Conservation (phyloP, 2,329 filamentous ascomycete species). For the Calonectria ilicicola region DNA sequence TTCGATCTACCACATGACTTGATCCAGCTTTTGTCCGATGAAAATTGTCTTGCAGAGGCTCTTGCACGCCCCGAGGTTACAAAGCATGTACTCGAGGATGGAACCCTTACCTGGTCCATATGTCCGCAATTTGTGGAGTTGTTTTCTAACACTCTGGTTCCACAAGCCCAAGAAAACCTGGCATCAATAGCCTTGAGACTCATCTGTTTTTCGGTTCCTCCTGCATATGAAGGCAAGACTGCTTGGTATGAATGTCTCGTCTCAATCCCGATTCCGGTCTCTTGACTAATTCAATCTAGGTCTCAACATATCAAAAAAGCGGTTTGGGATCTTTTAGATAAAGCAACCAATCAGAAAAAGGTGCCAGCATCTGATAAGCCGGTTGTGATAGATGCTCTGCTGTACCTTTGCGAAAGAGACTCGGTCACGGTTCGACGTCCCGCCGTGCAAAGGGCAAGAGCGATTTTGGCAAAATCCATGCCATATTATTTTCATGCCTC, state of each 20-base stretch:
- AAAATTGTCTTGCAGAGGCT: conserved; percentile 21
- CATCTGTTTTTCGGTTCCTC: conserved; percentile 46
- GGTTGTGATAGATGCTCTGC: conserved; percentile 41
- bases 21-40: conserved; percentile 30
- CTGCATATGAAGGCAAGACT: conserved; percentile 47
- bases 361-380: conserved; percentile 28
- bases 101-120: conserved; percentile 34
- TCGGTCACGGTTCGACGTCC: conserved; percentile 37
- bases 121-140: conserved; percentile 3
- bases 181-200: conserved; percentile 35
- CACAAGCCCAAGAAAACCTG: conserved; percentile 36
- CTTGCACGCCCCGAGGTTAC: conserved; percentile 26
- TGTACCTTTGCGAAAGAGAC: conserved; percentile 49
- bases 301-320: conserved; percentile 36
- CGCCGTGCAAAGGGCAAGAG: conserved; percentile 41
- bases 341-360: conserved; percentile 20
- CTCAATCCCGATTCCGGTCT: not conserved
- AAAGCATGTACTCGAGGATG: conserved; percentile 33
- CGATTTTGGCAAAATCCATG: conserved; percentile 43
- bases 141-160: conserved; percentile 5
- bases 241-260: conserved; percentile 38
- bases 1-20: conserved; percentile 41
- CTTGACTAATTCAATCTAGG: conserved; percentile 25
- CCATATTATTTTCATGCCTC: conserved; percentile 48
- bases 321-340: conserved; percentile 44